Evolutionary conservation across 2,329 filamentous ascomycete species (phyloP), one percentile per base, ranked within the genome.

Genomic region (Cephalotrichum gorgonifer): DNA sequence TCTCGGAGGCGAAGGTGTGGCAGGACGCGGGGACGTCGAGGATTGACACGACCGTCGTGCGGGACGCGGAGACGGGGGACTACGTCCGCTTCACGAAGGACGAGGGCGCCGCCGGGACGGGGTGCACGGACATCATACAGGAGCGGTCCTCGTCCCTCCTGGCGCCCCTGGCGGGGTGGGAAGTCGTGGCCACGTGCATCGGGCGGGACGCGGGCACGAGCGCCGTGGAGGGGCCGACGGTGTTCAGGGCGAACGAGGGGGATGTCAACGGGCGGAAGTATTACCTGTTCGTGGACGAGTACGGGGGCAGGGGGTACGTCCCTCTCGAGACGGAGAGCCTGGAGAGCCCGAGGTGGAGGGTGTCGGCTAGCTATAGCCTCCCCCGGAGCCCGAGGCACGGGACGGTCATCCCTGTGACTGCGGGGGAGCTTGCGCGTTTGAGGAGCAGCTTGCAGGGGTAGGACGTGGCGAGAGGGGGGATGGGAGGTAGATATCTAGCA

Each of bases 81-180:
- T 76, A 71, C 56, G 73, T 75, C 54, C 72, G 75, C 9, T 78
- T 78, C 55, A 76, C 73, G 17, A 78, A 78, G 50, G 74, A 78
- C 39, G 74, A 78, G 49, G 73, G 72, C 0, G 70, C 65, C 2
- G 62, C 60, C 20, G 64, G 59, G 4, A 76, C 73, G 0, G 74
- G 74, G 2, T 78, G 75, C 55, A 62, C 61, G 2, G 75, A 78
- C 41, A 77, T 78, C 23, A 76, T 78, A 20, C 67, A 78, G 51
- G 74, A 78, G 53, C 66, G 65, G 28, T 74, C 73, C 0, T 50
- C 59, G 1, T 62, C 60, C 1, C 57, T 78, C 3, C 65, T 67
- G 3, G 67, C 66, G 0, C 62, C 61, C 0, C 57, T 74, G 0
- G 55, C 61, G 1, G 62, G 62, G 0, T 78, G 75, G 74, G 67